Conservation (phyloP, 176 grass and related monocot genomes). For the Thinopyrum elongatum region DNA sequence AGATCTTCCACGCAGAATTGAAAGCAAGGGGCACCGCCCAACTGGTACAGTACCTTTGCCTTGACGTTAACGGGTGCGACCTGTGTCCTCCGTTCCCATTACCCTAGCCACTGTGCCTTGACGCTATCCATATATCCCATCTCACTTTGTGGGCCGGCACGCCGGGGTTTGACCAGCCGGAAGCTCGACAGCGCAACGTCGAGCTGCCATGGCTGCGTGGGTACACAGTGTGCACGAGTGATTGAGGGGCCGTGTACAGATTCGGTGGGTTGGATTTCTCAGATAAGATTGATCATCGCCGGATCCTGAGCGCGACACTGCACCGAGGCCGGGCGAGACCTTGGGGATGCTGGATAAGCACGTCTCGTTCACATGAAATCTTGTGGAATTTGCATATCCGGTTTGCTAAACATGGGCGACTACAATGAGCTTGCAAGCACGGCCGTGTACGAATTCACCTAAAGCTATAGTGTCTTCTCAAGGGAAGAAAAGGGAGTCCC, state of each 20-base stretch:
- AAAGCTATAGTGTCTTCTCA: background rate
- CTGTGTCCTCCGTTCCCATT: background rate
- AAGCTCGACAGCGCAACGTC: background rate
- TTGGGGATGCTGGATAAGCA: background rate
- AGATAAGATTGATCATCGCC: background rate
- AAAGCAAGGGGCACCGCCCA: background rate
- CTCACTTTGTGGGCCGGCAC: background rate
- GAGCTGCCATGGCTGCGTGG: background rate
- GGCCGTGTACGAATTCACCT: background rate
- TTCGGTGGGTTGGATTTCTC: background rate
- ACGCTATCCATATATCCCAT: background rate
- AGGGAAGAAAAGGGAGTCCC: background rate
- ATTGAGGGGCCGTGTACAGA: background rate
- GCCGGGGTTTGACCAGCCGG: background rate
- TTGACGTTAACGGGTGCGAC: background rate
- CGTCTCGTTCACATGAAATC: background rate
- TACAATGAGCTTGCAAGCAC: background rate
- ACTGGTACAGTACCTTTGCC: conserved; percentile 4
- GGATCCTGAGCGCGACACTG: background rate
- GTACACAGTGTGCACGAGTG: background rate
- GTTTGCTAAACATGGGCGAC: background rate
- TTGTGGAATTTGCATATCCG: background rate
- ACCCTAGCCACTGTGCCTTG: background rate
- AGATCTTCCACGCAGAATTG: background rate
- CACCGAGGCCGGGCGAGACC: background rate